Conservation (phyloP, 2,329 filamentous ascomycete genomes). For the Nemania abortiva region DNA sequence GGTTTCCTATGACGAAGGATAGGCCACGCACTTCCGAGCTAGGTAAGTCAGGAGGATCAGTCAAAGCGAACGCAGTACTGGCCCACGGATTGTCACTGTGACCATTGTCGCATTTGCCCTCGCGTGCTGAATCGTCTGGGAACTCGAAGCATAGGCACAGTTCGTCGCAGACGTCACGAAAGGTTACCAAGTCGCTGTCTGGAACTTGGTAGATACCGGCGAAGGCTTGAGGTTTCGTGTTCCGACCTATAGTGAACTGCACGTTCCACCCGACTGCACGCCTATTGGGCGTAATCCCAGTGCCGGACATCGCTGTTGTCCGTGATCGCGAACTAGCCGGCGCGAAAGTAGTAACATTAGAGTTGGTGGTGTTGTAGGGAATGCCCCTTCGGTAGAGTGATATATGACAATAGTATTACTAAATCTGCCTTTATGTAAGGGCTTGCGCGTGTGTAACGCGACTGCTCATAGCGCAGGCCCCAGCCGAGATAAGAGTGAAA, state of each 20-base stretch:
- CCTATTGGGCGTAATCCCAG: slow-evolving; percentile 15
- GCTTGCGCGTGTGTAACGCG: background rate
- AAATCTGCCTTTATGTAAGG: too few species aligned
- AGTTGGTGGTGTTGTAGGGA: too few species aligned
- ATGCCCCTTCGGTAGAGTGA: too few species aligned
- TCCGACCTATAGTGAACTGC: slow-evolving; percentile 21
- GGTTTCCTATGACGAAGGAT: slow-evolving; percentile 5
- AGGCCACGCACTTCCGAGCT: background rate
- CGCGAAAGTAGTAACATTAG: too few species aligned
- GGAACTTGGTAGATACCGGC: slow-evolving; percentile 18
- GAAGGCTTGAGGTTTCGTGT: slow-evolving; percentile 6
- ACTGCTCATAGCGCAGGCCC: background rate
- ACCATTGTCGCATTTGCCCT: background rate
- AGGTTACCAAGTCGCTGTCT: slow-evolving; percentile 21
- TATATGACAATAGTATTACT: too few species aligned
- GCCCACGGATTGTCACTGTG: slow-evolving; percentile 17
- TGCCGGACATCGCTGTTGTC: slow-evolving; percentile 10
- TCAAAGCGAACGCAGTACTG: slow-evolving; percentile 25
- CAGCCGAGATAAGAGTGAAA: background rate
- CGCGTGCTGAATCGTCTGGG: background rate
- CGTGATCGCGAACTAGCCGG: background rate
- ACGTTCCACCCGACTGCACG: slow-evolving; percentile 20
- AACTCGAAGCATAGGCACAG: slow-evolving; percentile 29
- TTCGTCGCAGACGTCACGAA: slow-evolving; percentile 24
- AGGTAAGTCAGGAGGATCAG: slow-evolving; percentile 2